Conservation (phyloP, 768 basidiomycete species). For the Fibroporia radiculosa region DNA sequence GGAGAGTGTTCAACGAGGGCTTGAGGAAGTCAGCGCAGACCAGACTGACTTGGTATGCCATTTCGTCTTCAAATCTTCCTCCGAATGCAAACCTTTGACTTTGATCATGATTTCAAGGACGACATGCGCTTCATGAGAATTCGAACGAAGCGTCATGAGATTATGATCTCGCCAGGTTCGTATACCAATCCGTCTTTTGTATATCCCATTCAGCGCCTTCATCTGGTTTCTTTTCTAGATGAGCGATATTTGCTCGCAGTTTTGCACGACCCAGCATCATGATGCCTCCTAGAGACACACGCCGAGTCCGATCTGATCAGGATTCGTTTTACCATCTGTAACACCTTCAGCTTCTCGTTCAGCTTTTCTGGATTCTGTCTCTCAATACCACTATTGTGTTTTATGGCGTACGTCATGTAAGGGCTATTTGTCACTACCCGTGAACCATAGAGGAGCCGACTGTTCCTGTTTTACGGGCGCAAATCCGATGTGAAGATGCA, state of each 20-base stretch:
- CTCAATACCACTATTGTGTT: too few species aligned
- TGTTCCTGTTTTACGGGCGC: too few species aligned
- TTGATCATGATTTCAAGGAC: conserved; percentile 41
- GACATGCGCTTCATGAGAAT: conserved; percentile 85
- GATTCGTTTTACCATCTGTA: too few species aligned
- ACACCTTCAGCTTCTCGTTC: too few species aligned
- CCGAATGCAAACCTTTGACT: background rate
- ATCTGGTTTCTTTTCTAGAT: conserved; percentile 34
- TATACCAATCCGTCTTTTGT: conserved; percentile 9
- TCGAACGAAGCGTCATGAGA: conserved; percentile 83
- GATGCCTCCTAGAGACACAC: background rate
- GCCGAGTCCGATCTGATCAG: background rate
- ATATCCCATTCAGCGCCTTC: background rate
- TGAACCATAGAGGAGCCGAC: too few species aligned
- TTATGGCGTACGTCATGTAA: too few species aligned
- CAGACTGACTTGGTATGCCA: conserved; percentile 52
- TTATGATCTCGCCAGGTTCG: conserved; percentile 92
- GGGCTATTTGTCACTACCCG: too few species aligned
- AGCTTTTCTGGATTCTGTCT: too few species aligned
- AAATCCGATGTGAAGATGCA: too few species aligned
- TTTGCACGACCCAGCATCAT: conserved; percentile 67
- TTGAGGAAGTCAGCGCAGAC: conserved; percentile 68
- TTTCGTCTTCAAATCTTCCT: background rate
- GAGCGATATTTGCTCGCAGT: conserved; percentile 77
- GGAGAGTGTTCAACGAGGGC: conserved; percentile 65